Evolutionary conservation across 768 basidiomycete genomes (phyloP).

Genomic region (Agrocybe pediades): DNA sequence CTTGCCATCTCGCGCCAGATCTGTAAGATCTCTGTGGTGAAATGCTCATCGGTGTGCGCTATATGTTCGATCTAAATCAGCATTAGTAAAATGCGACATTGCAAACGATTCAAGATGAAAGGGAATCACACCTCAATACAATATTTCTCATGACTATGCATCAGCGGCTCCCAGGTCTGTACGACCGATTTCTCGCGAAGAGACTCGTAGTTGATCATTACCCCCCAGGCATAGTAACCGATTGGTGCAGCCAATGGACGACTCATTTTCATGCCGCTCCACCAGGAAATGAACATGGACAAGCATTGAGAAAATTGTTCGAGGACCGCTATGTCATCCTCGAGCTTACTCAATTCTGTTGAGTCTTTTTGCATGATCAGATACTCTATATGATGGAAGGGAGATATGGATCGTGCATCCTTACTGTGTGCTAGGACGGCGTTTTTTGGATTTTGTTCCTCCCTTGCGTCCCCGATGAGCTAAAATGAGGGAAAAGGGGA

Average conservation of each 20-base stretch:
- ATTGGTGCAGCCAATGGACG: background rate
- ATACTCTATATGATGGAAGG: background rate
- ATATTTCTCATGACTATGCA: constrained; percentile 7
- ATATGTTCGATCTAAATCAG: background rate
- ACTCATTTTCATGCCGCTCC: constrained; percentile 12
- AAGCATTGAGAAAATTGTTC: constrained; percentile 10
- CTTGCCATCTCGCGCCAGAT: too few relatives aligned
- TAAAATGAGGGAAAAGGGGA: background rate
- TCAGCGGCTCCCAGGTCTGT: constrained; percentile 7
- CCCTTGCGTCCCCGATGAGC: background rate
- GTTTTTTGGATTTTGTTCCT: background rate
- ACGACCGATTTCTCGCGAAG: constrained; percentile 3
- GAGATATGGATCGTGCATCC: background rate
- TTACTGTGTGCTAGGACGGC: background rate
- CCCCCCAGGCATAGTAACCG: background rate
- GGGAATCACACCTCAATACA: constrained; percentile 2
- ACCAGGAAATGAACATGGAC: constrained; percentile 8
- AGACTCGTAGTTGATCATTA: constrained; percentile 5
- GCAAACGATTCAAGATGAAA: background rate
- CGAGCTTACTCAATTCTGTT: background rate
- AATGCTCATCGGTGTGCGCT: constrained; percentile 1
- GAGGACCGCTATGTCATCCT: constrained; percentile 2
- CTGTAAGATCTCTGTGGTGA: too few relatives aligned
- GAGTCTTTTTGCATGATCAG: background rate
- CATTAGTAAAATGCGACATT: background rate